A percentile compares a stretch with the other conserved stretches of the same genome.
phyloP scores from a whole-genome alignment of 257 asterid genomes.

The Lithospermum erythrorhizon region DNA sequence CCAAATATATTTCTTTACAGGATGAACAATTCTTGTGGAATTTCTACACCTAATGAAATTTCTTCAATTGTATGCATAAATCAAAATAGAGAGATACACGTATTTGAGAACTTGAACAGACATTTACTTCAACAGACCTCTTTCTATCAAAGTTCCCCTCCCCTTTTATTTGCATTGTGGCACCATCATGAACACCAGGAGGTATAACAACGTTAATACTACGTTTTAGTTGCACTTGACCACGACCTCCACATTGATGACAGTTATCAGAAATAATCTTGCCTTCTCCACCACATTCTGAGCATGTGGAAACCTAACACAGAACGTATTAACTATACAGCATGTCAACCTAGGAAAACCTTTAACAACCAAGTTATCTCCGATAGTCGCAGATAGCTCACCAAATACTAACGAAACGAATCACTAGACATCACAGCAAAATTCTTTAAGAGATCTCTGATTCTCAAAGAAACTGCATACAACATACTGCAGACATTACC shows the following conservation, averaged over 20 bases:
- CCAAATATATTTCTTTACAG: too few relatives aligned
- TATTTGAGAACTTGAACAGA: not conserved
- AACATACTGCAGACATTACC: slow-evolving; percentile 21
- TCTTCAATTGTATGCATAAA: too few relatives aligned
- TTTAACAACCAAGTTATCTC: not conserved
- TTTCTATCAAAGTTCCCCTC: slow-evolving; percentile 75
- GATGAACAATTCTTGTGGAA: too few relatives aligned
- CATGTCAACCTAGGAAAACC: slow-evolving; percentile 20
- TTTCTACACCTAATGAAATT: too few relatives aligned
- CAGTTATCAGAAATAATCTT: slow-evolving; percentile 72
- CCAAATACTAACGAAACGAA: not conserved
- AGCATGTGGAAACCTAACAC: slow-evolving; percentile 78
- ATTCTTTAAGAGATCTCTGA: not conserved
- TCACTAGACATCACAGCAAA: not conserved
- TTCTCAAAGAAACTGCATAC: not conserved
- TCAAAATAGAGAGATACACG: not conserved
- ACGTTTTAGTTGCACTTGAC: slow-evolving; percentile 54
- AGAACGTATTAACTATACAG: slow-evolving; percentile 42
- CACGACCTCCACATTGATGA: slow-evolving; percentile 59
- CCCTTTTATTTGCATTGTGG: slow-evolving; percentile 72
- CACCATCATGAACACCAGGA: slow-evolving; percentile 73
- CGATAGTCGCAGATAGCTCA: not conserved
- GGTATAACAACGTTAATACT: slow-evolving; percentile 66
- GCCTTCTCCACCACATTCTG: slow-evolving; percentile 77
- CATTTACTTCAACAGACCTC: slow-evolving; percentile 29